Evolutionary conservation across 1,139 yeast species (phyloP).

Genomic region (Petasospora fabianii): DNA sequence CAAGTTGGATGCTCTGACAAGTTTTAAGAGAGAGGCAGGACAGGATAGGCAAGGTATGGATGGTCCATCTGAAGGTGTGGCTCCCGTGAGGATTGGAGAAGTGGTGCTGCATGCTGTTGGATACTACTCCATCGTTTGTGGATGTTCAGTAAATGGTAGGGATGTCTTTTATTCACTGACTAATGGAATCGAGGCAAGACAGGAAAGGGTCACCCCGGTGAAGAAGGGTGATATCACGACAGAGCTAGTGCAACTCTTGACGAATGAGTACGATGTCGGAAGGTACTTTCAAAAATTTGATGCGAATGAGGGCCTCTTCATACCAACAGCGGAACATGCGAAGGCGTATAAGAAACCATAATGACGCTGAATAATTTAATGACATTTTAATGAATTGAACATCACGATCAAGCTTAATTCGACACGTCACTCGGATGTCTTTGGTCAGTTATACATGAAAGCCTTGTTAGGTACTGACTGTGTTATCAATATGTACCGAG

Average conservation of each 20-base stretch:
- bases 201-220: not conserved
- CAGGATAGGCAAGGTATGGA: too few species aligned
- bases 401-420: too few species aligned
- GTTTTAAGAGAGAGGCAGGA: too few species aligned
- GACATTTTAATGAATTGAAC: too few species aligned
- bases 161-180: slow-evolving; percentile 7
- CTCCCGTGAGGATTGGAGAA: slow-evolving; percentile 12
- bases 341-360: slow-evolving; percentile 4
- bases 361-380: too few species aligned
- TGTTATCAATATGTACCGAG: too few species aligned
- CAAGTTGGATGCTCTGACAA: too few species aligned
- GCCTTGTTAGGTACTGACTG: too few species aligned
- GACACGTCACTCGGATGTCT: too few species aligned
- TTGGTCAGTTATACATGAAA: too few species aligned
- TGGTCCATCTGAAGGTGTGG: too few species aligned
- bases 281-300: slow-evolving; percentile 10
- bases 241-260: slow-evolving; percentile 6
- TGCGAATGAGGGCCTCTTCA: slow-evolving; percentile 1
- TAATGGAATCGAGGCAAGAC: slow-evolving; percentile 11
- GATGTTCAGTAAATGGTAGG: slow-evolving; percentile 3
- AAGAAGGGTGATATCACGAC: slow-evolving; percentile 1
- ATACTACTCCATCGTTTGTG: slow-evolving; percentile 6
- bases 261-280: slow-evolving; percentile 10
- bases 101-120: slow-evolving; percentile 11
- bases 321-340: slow-evolving; percentile 5